Evolutionary conservation across 108 stramenopile species (phyloP), one percentile per base, ranked within the genome.

Genomic region (Nannochloropsis salina): DNA sequence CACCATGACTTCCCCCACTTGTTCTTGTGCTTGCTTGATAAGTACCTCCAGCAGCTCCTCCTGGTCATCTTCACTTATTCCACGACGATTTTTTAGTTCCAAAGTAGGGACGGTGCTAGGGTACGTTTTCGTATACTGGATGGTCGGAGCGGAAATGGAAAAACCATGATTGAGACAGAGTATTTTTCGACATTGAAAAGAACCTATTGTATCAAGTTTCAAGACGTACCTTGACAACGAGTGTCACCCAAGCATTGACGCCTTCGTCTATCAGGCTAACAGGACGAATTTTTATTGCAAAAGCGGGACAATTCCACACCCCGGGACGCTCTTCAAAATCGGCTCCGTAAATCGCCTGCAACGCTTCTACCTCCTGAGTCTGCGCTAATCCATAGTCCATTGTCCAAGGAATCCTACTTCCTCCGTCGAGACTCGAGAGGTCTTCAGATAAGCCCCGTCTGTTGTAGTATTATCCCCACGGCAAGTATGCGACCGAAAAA

Each of bases 271-370:
- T 74, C 20, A 74, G 80, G 20, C 42, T n/a, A 84, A 84, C 80
- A n/a, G 84, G 84, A 20, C 80, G 84, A n/a, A 84, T 47, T 20
- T 80, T 51, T 80, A 84, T 80, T 15, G 81, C 85, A 86, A 86
- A 86, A 20, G 81, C 45, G 40, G 85, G 81, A 15, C 6, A 40
- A 82, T 80, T 61, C 85, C 85, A 86, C 12, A 86, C 15, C 21
- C 44, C 81, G 40, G 85, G 85, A 42, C 81, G 80, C 22, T 42
- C 41, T 82, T 82, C 45, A 83, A 82, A 86, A 83, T 86, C 85
- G 82, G 6, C 85, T 20, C 79, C 85, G 8, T 86, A 86, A 44
- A 86, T 86, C 2, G 85, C 85, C 20, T 83, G 85, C 41, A 86
- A 83, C 15, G 79, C 85, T 43, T 83, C 85, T 5, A 86, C 9